These are phyloP conservation scores for Protomyces pachydermus DNA, from an alignment of 1,139 yeast genomes.

Conservation along the genomic window DNA sequence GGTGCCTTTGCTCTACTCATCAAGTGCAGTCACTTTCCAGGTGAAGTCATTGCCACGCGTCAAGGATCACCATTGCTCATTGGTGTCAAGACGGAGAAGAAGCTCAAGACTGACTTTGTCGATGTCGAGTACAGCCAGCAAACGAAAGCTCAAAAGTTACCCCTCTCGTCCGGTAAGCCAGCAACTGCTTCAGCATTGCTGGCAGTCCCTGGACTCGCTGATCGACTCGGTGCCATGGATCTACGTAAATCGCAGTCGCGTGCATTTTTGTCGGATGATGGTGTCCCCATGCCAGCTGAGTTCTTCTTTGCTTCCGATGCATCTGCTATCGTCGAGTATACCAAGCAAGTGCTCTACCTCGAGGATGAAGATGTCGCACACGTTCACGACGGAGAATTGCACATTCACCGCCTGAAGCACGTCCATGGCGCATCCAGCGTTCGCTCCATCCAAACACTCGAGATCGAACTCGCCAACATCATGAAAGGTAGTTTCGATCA, in stretches of 20 bases:
- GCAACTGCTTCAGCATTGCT: constrained; percentile 15
- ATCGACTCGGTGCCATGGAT: constrained; percentile 22
- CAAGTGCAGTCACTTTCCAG: constrained; percentile 86
- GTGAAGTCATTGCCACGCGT: constrained; percentile 94
- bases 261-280: constrained; percentile 87
- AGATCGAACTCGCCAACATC: constrained; percentile 93
- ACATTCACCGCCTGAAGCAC: constrained; percentile 92
- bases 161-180: constrained; percentile 25
- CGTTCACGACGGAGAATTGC: constrained; percentile 95
- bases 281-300: constrained; percentile 89
- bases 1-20: constrained; percentile 97
- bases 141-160: constrained; percentile 29
- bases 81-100: constrained; percentile 93
- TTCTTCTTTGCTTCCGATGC: constrained; percentile 96
- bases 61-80: constrained; percentile 96
- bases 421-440: constrained; percentile 87
- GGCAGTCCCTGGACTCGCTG: constrained; percentile 21
- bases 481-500: constrained; percentile 97
- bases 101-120: constrained; percentile 94
- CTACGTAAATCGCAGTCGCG: constrained; percentile 67
- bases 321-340: constrained; percentile 94
- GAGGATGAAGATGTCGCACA: constrained; percentile 99
- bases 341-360: constrained; percentile 90
- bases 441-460: constrained; percentile 92
- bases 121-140: constrained; percentile 76